Base-by-base conservation (phyloP, 2,329 filamentous ascomycete genomes). In the Alternaria longipes region DNA sequence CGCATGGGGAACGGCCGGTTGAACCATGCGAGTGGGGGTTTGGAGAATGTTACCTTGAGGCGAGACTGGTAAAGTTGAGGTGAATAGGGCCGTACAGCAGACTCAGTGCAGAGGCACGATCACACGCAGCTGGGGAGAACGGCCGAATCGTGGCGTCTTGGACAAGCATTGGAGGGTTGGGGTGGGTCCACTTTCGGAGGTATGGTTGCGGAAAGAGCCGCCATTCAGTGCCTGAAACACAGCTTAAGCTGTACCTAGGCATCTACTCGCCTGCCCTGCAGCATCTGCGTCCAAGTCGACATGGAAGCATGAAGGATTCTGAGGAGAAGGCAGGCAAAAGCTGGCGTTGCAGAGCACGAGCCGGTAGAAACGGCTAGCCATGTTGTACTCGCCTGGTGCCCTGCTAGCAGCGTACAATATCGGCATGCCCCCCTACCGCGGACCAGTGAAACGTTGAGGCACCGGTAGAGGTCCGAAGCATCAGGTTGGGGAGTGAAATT, bases 131-230 rank as follows among this genome's bases (percentile, higher is more conserved):
- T 49, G 56, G 22, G 32, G 11, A 52, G 30, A 54, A 47, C 46
- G 32, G 24, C 42, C 24, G 45, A 38, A 36, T 22, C 11, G 44
- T 44, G 46, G 44, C n/a, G 28, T 22, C 22, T 36, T 20, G 44
- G 44, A 20, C 44, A 49, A 59, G 57, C 52, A 56, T 56, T 32
- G 34, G 57, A 30, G 12, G 54, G 24, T 34, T 22, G 53, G 20
- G 26, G 54, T 53, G 62, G 59, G 46, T 34, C 59, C 45, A 62
- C 45, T 58, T 54, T 56, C 54, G 59, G 54, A 58, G 62, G 49
- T 56, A 60, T 58, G 62, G 54, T 38, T 54, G 59, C 59, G 61
- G 61, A 60, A 61, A 63, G 61, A 54, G 61, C 61, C 61, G 61
- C 47, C 49, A 38, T 46, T 20, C 8, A 30, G n/a, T 26, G 36